Conservation (phyloP, 495 filamentous ascomycete genomes). For the Lophium mytilinum region DNA sequence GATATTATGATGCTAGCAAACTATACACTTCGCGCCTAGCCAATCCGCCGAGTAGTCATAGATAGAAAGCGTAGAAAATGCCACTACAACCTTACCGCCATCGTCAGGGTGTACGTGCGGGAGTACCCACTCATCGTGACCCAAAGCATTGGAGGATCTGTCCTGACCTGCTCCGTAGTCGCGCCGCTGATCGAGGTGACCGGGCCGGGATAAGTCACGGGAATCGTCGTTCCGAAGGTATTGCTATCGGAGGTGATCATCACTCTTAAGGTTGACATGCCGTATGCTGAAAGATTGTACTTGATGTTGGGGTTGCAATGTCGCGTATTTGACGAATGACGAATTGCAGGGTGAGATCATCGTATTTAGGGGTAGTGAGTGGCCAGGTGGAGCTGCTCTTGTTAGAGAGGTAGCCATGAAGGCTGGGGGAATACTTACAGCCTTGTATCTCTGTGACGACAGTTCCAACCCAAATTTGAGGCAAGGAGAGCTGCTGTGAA, state of each 20-base stretch:
- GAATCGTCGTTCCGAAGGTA: conserved; percentile 45
- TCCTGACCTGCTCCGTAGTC: conserved; percentile 48
- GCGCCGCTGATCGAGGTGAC: conserved; percentile 35
- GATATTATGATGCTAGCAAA: no score
- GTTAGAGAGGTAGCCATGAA: background rate
- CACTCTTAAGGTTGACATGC: conserved; percentile 41
- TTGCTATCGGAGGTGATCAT: conserved; percentile 45
- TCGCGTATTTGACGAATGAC: conserved; percentile 47
- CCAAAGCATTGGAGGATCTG: conserved; percentile 54
- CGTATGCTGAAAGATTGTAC: conserved; percentile 37
- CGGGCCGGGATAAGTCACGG: conserved; percentile 47
- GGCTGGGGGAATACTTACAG: conserved; percentile 26
- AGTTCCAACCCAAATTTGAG: conserved; percentile 56
- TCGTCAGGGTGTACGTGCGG: conserved; percentile 43
- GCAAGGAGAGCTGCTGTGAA: conserved; percentile 42
- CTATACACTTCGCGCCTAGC: background rate
- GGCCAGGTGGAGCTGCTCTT: conserved; percentile 44
- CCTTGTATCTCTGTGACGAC: conserved; percentile 49
- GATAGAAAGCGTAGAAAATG: conserved; percentile 1
- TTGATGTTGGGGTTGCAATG: conserved; percentile 44
- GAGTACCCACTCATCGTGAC: conserved; percentile 45
- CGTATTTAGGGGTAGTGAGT: conserved; percentile 47
- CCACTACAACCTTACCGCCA: conserved; percentile 37
- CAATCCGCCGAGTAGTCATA: background rate
- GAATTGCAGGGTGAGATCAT: conserved; percentile 47